phyloP scores from a whole-genome alignment of 2,329 filamentous ascomycete species.

The Xylaria sp. region DNA sequence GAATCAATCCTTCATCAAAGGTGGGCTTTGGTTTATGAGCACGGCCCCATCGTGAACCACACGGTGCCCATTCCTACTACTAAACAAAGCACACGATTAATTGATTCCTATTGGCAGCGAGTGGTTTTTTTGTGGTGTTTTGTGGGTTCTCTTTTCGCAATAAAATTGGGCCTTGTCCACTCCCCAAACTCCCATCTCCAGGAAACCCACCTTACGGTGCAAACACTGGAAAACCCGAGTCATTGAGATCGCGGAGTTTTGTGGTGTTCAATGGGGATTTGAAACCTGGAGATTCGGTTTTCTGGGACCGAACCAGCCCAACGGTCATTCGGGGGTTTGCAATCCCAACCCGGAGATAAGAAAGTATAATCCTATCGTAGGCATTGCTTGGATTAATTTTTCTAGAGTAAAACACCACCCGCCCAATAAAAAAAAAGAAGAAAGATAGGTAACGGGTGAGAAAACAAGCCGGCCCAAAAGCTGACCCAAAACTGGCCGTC shows the following conservation, averaged over 20 bases:
- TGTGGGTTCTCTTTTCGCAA: not conserved
- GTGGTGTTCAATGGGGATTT: not conserved
- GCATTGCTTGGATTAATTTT: too few relatives aligned
- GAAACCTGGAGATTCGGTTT: not conserved
- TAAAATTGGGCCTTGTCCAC: not conserved
- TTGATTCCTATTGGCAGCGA: not conserved
- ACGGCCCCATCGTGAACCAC: not conserved
- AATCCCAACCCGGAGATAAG: not conserved
- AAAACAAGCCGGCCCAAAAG: not conserved
- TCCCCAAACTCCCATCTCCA: conserved; percentile 1
- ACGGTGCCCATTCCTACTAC: not conserved
- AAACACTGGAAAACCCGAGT: not conserved
- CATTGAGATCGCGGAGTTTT: not conserved
- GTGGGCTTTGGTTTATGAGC: not conserved
- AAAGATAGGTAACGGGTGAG: not conserved
- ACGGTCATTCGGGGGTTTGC: not conserved
- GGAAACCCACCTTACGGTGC: not conserved
- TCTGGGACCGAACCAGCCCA: not conserved
- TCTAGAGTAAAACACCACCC: not conserved
- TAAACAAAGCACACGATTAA: not conserved
- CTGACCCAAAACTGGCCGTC: not conserved
- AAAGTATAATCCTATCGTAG: not conserved
- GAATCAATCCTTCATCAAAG: not conserved
- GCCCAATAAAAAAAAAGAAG: not conserved
- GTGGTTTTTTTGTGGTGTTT: not conserved